Evolutionary conservation across 2,329 filamentous ascomycete species (phyloP), one percentile per base, ranked within the genome.

Genomic region (Nectriaceae sp.): DNA sequence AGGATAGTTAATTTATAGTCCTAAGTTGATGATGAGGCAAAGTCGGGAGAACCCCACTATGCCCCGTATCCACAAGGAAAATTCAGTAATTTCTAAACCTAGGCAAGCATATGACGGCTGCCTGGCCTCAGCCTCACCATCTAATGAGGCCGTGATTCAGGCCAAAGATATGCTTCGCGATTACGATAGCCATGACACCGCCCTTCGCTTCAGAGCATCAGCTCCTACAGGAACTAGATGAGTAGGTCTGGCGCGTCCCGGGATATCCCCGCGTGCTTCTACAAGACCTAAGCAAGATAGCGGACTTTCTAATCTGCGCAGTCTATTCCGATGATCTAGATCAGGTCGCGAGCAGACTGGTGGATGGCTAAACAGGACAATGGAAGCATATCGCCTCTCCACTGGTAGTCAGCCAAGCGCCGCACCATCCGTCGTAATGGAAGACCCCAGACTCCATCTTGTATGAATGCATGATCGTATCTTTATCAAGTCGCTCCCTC

Each of bases 401-500:
- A 74, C 54, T 62, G 68, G 48, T 71, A 75, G 50, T 49, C 49
- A 4, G 62, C 70, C 5, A 65, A 67, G 18, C 64, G 62, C 0
- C 70, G 74, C 13, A 50, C 65, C 20, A 65, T 76, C 15, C 43
- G 46, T 71, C 15, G 55, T 74, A n/a, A 66, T 66, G 3, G 70
- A 75, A 50, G 56, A 67, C 26, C 64, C 70, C 2, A 64, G 67
- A 10, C 61, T 76, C 18, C 73, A 76, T 46, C 62, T 75, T 5
- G 64, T 75, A 11, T 75, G 71, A 71, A 62, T 66, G 48, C 59
- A 68, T 48, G 59, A 70, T 42, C 53, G 61, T 11, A 70, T 75
- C 29, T 74, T 69, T 55, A 58, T 75, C 60, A 75, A 75, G 47
- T 72, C 73, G 0, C 53, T 75, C 5, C 71, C 71, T 1, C 54